Percentiles rank a stretch among this genome's conserved stretches.
Evolutionary conservation across 2,329 filamentous ascomycete genomes (phyloP).

Genomic region (Colletotrichum sp.): DNA sequence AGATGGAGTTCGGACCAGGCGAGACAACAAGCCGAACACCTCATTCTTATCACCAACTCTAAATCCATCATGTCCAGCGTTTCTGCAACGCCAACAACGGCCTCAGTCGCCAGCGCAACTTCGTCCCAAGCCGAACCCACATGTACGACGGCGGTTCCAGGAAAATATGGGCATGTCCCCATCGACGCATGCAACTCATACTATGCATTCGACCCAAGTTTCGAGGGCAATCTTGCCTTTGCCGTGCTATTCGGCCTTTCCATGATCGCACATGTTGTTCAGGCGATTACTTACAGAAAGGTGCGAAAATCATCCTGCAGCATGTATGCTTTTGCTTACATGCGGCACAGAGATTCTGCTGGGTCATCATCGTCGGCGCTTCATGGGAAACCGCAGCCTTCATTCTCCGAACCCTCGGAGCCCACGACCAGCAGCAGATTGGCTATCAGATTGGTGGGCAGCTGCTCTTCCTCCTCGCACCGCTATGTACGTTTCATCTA

Average conservation of each 20-base stretch:
- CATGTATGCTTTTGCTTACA: rapidly evolving
- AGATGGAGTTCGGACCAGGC: neutral
- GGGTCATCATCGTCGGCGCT: slow-evolving; percentile 45
- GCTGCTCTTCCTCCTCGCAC: slow-evolving; percentile 45
- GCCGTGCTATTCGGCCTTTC: slow-evolving; percentile 34
- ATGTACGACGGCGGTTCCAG: slow-evolving; percentile 38
- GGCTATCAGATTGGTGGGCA: slow-evolving; percentile 34
- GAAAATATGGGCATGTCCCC: slow-evolving; percentile 35
- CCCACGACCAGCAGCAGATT: slow-evolving; percentile 41
- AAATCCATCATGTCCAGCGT: neutral
- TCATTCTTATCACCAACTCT: neutral
- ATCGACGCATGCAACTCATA: slow-evolving; percentile 35
- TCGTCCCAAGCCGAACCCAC: neutral
- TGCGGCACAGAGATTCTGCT: slow-evolving; percentile 32
- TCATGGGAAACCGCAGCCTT: slow-evolving; percentile 45
- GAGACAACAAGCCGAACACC: neutral
- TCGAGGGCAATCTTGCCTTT: slow-evolving; percentile 36
- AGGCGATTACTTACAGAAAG: slow-evolving; percentile 36
- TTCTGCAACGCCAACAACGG: neutral
- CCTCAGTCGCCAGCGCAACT: neutral
- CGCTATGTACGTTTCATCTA: slow-evolving; percentile 36
- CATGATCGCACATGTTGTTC: slow-evolving; percentile 29
- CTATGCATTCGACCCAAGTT: slow-evolving; percentile 37
- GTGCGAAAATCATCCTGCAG: neutral
- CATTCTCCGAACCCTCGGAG: slow-evolving; percentile 36